Base-by-base conservation (phyloP, 2,329 filamentous ascomycete species). In the Beauveria asiatica region DNA sequence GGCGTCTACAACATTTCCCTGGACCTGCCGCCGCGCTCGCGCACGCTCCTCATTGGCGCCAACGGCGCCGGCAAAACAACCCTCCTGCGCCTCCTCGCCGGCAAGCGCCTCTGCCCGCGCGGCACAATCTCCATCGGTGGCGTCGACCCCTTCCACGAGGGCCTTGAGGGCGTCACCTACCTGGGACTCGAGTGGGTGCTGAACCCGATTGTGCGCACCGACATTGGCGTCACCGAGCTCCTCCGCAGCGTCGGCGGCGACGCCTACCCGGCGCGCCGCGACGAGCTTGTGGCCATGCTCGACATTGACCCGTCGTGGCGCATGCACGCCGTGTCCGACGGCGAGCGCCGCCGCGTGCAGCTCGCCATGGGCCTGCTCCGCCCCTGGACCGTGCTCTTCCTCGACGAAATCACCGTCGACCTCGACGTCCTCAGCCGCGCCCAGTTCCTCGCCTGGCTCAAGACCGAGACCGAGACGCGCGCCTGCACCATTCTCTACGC, bases 61-160 rank as follows among this genome's bases (percentile, higher is more conserved):
- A 99, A 99, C 74, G 94, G 94, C 64, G 93, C 94, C 21, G 94
- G 94, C 65, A 99, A 99, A 78, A 97, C 94, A 9, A 99, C 94
- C 0, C 86, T 99, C 61, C 87, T 99, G 51, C 92, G 92, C 62
- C 88, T 99, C 49, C 85, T 99, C 62, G 91, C 92, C 19, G 94
- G 94, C 70, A 97, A 97, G 79, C 91, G 92, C 60, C 89, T 99
- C 68, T 89, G 93, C 1, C 93, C 94, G 0, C 76, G 78, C 57
- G 78, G 82, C 70, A 85, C 86, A 65, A 89, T 99, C 72, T 78
- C 77, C 68, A 87, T 99, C 63, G 88, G 84, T 53, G 90, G 89
- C 64, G 84, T 90, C 53, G 94, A 99, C 74, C 94, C 94, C 9
- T 99, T 99, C 83, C 89, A 90, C 73, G 83, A 92, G 41, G 85